Conservation (phyloP, 1,139 yeast species). For the Hansenula sp. region DNA sequence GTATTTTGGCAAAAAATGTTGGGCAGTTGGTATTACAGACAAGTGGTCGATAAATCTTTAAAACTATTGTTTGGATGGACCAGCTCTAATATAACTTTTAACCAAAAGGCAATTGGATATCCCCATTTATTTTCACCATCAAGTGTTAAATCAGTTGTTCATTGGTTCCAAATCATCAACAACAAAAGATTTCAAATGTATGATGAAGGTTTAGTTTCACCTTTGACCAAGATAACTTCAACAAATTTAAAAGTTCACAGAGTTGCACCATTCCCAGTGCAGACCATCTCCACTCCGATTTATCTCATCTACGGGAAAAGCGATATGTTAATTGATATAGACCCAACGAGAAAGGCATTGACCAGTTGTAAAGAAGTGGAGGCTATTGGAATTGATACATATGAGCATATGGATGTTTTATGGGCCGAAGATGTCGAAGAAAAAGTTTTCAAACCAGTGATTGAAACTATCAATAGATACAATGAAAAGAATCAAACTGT, state of each 20-base stretch:
- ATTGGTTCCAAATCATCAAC: conserved; percentile 87
- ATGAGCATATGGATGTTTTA: conserved; percentile 81
- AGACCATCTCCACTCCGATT: conserved; percentile 58
- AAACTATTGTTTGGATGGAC: conserved; percentile 69
- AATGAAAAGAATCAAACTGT: conserved; percentile 5
- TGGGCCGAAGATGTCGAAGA: conserved; percentile 73
- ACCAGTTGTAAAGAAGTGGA: conserved; percentile 42
- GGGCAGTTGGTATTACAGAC: conserved; percentile 65
- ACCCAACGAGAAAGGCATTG: conserved; percentile 53
- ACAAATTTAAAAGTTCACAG: conserved; percentile 33
- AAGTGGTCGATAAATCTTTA: conserved; percentile 54
- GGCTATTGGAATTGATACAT: conserved; percentile 40
- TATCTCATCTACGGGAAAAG: conserved; percentile 67
- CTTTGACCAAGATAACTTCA: conserved; percentile 14
- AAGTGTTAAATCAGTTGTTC: conserved; percentile 81
- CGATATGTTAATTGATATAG: conserved; percentile 81
- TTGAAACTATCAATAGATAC: conserved; percentile 13
- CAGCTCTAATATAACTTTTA: conserved; percentile 55
- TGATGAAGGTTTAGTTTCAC: conserved; percentile 47
- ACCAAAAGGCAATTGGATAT: conserved; percentile 72
- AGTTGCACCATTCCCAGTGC: conserved; percentile 59
- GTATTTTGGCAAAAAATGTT: conserved; percentile 70
- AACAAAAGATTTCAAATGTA: conserved; percentile 76
- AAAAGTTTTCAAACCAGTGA: conserved; percentile 33
- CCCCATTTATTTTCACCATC: conserved; percentile 82